Evolutionary conservation across 1,284 basidiomycete genomes (phyloP), one percentile per base, ranked within the genome.

Genomic region (Cryptococcus deneoformans): DNA sequence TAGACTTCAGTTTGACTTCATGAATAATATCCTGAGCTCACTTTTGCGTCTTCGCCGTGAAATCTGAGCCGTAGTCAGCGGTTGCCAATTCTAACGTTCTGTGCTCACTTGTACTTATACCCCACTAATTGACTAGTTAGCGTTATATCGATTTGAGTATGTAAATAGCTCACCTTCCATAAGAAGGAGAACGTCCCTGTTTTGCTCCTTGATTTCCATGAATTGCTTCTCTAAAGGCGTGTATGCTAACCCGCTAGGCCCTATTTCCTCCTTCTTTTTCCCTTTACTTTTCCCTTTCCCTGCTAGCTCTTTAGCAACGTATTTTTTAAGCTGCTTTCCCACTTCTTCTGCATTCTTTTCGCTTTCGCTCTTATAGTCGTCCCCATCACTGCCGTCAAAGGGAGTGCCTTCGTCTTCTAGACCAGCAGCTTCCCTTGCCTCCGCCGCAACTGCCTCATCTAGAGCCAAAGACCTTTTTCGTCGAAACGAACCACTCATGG

Each of bases 11-110:
- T 29, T 29, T 29, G 5, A 9, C 24, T 12, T 29, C 20, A 0
- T 16, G 20, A 1, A 1, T 20, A 6, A 14, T 9, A 2, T 10
- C 29, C 34, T 4, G 12, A 20, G n/a, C 43, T 20, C 58, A 86
- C 87, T 79, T 87, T 87, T 0, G 93, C 93, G 70, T 96, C 94
- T 34, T 94, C 88, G 38, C 87, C 91, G 69, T 87, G 93, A 70
- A 96, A 93, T 54, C 82, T 77, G 51, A 24, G 11, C n/a, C 8
- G 8, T 11, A 11, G 34, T 52, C 20, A 69, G 63, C 58, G 39
- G 10, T 24, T 7, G 45, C 44, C 6, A 5, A 14, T 35, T 37
- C 65, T 42, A 12, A 1, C 46, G 37, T 16, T 43, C 12, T 20
- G 5, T 9, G 54, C 66, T 53, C 37, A 73, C 72, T 82, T 87